Base-by-base conservation (phyloP, 1,139 yeast genomes). In the Taphrina pruni region DNA sequence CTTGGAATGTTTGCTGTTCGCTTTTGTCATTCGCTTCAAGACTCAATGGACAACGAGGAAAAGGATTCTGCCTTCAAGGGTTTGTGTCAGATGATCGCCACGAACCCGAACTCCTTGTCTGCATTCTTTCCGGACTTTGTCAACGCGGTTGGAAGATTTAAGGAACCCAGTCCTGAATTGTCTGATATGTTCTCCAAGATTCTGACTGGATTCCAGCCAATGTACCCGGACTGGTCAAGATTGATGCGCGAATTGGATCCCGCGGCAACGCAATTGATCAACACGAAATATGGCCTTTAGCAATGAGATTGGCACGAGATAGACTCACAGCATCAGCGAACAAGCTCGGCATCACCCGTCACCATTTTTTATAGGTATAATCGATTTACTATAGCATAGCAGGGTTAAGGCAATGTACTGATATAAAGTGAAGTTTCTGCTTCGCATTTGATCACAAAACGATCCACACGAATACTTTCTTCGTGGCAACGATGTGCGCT, bases 21-120 rank as follows among this genome's bases (percentile, higher is more conserved):
- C 60, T 91, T 96, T 96, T 85, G 91, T 72, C 80, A 84, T 14
- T 85, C 85, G 69, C 87, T 89, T 83, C 76, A 84, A 74, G 84
- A 84, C 72, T 81, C 89, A 71, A 86, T 85, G 58, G 95, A 89
- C 72, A 89, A 90, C 72, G 87, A 86, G 65, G 97, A 91, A 76
- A 91, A 91, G 78, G 95, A 88, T 74, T 83, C 90, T 3, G 87
- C 93, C 0, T 89, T 88, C 77, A 82, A 82, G 71, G 97, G 97
- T 2, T 87, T 91, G 87, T 83, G 90, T 75, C 83, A 84, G 70
- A 83, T 86, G 52, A 82, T 90, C n/a, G 81, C 83, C 60, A 79
- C 80, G 32, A 88, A 89, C 75, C 96, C 97, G 0, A 84, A 85
- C 60, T 90, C 88, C 0, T 80, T 90, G 68, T 83, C 80, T 71